These are phyloP conservation scores for Aspergillus bridgeri DNA, from an alignment of 495 filamentous ascomycete species.

Conservation along the genomic window DNA sequence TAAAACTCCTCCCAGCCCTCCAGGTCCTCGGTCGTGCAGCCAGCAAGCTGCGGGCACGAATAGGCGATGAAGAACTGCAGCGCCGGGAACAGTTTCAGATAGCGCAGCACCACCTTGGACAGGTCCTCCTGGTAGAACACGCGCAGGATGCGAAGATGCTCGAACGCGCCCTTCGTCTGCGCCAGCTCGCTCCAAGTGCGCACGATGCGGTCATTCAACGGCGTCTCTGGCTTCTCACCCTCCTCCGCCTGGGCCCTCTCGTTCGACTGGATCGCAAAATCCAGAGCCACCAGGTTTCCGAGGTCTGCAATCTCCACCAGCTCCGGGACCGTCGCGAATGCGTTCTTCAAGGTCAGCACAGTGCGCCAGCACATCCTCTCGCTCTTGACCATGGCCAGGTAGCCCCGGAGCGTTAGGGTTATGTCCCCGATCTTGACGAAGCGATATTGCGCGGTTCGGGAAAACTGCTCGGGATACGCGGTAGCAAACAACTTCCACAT, in stretches of 20 bases:
- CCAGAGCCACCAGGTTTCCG: constrained; percentile 37
- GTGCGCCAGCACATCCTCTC: constrained; percentile 28
- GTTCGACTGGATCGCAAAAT: constrained; percentile 22
- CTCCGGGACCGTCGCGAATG: constrained; percentile 27
- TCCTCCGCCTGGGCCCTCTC: constrained; percentile 1
- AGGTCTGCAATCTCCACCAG: constrained; percentile 33
- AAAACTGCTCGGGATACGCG: constrained; percentile 33
- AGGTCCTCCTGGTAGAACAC: constrained; percentile 27
- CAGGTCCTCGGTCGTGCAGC: neutral
- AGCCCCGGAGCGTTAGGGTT: constrained; percentile 25
- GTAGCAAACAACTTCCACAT: constrained; percentile 44
- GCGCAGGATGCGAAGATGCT: constrained; percentile 35
- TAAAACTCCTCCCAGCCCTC: constrained; percentile 14
- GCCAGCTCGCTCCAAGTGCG: constrained; percentile 38
- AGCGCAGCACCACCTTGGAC: constrained; percentile 19
- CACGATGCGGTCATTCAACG: constrained; percentile 37
- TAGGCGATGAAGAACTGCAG: constrained; percentile 27
- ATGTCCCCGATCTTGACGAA: constrained; percentile 22
- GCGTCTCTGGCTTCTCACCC: neutral
- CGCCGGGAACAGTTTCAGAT: constrained; percentile 28
- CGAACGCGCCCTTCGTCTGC: constrained; percentile 22
- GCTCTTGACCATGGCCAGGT: constrained; percentile 33
- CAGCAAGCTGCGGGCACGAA: constrained; percentile 19
- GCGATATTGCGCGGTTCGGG: constrained; percentile 19
- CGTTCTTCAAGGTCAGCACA: constrained; percentile 26